Evolutionary conservation across 2,329 filamentous ascomycete species (phyloP).

Genomic region (Alternaria burnsii): DNA sequence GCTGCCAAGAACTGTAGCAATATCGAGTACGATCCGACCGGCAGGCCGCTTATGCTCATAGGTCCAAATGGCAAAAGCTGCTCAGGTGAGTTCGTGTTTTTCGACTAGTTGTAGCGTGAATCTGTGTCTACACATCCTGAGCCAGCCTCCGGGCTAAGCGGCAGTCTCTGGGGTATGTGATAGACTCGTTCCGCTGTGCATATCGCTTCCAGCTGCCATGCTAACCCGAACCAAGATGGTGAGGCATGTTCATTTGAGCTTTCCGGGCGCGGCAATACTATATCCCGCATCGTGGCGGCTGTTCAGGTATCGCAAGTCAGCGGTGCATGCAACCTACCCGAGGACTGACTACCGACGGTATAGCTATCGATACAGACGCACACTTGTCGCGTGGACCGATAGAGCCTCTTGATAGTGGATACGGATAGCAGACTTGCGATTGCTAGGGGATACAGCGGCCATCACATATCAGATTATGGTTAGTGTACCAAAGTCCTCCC

Average conservation of each 20-base stretch:
- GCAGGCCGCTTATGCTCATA: conserved; percentile 40
- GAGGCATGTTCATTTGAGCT: conserved; percentile 25
- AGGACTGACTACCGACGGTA: conserved; percentile 12
- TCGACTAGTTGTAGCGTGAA: conserved; percentile 10
- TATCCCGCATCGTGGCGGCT: conserved; percentile 22
- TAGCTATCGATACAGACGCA: neutral
- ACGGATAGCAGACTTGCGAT: conserved; percentile 5
- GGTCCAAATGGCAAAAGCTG: conserved; percentile 29
- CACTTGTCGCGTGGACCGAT: conserved; percentile 7
- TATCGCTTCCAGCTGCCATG: conserved; percentile 18
- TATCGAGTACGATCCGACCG: conserved; percentile 48
- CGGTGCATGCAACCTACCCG: conserved; percentile 18
- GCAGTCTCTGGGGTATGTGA: conserved; percentile 27
- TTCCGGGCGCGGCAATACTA: conserved; percentile 18
- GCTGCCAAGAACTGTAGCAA: conserved; percentile 42
- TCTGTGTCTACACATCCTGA: conserved; percentile 12
- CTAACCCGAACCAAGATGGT: conserved; percentile 14
- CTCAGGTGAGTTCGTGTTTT: conserved; percentile 47
- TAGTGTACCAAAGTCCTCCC: conserved; percentile 14
- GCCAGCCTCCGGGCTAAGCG: conserved; percentile 20
- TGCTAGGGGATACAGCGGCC: conserved; percentile 5
- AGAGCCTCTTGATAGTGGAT: conserved; percentile 10
- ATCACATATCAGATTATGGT: conserved; percentile 21
- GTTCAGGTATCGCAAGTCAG: conserved; percentile 17
- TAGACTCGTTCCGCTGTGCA: conserved; percentile 22